Evolutionary conservation across 1,284 basidiomycete genomes (phyloP).

Genomic region (Athelia sp.): DNA sequence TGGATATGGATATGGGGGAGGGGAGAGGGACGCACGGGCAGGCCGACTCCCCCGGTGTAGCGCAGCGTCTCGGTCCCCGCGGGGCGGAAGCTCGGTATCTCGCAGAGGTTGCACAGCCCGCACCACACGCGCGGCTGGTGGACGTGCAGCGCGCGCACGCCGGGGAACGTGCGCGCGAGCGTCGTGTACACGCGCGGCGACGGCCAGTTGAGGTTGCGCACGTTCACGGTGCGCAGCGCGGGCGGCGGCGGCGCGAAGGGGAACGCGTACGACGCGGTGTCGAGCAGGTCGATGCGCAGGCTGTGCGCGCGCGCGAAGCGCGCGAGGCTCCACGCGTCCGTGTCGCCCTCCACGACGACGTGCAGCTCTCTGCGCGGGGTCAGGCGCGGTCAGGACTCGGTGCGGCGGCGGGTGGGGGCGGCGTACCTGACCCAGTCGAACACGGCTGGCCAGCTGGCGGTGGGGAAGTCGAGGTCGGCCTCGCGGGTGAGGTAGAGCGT

Average conservation of each 20-base stretch:
- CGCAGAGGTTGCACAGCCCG: conserved; percentile 17
- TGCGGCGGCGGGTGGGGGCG: not conserved
- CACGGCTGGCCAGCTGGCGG: conserved; percentile 6
- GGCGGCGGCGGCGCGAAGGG: conserved; percentile 5
- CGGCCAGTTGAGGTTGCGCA: conserved; percentile 9
- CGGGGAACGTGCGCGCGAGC: conserved; percentile 11
- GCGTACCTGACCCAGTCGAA: conserved; percentile 12
- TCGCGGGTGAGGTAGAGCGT: conserved; percentile 6
- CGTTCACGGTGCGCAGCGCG: conserved; percentile 9
- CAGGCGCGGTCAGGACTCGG: too few species aligned
- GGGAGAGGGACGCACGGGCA: conserved; percentile 13
- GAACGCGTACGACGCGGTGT: not conserved
- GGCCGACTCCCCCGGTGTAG: conserved; percentile 16
- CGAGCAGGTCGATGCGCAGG: conserved; percentile 6
- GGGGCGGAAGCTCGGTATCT: conserved; percentile 8
- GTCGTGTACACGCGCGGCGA: conserved; percentile 8
- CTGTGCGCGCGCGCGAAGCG: not conserved
- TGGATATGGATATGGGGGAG: too few species aligned
- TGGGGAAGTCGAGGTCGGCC: conserved; percentile 1
- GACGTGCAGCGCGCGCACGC: conserved; percentile 10
- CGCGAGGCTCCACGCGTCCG: too few species aligned
- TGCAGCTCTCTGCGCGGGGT: too few species aligned
- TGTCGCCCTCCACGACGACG: too few species aligned
- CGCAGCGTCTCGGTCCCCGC: conserved; percentile 12
- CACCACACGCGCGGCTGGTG: conserved; percentile 16